Conservation (phyloP, 202 grass and related monocot genomes). For the Panicum hallii region DNA sequence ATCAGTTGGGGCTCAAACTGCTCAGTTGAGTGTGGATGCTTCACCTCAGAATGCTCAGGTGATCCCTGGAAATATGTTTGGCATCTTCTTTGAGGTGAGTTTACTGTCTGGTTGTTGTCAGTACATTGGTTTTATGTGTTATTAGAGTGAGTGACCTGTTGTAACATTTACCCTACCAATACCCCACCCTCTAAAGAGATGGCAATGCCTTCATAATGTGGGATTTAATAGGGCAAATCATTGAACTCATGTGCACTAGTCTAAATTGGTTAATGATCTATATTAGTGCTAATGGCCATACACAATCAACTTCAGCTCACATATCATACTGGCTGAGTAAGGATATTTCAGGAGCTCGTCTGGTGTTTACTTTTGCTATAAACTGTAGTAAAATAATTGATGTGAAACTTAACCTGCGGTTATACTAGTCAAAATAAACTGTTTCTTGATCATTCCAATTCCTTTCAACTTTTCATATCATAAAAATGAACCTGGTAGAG, state of each 20-base stretch:
- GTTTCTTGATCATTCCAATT: slow-evolving; percentile 10
- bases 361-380: slow-evolving; percentile 5
- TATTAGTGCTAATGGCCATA: neutral
- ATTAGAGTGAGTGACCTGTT: slow-evolving; percentile 7
- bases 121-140: slow-evolving; percentile 16
- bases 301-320: slow-evolving; percentile 21
- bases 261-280: neutral
- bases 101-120: neutral
- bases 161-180: slow-evolving; percentile 25
- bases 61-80: slow-evolving; percentile 90
- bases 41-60: slow-evolving; percentile 54
- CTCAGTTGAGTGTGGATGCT: slow-evolving; percentile 69
- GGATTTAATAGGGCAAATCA: slow-evolving; percentile 17
- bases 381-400: neutral
- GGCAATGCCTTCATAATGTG: neutral
- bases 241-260: neutral
- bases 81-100: slow-evolving; percentile 95
- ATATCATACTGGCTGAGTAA: neutral
- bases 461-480: slow-evolving; percentile 6
- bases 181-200: neutral
- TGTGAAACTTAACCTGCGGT: neutral
- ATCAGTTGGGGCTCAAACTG: slow-evolving; percentile 54
- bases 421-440: neutral
- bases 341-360: neutral
- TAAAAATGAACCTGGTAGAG: slow-evolving; percentile 15